A percentile compares a stretch with the other conserved stretches of the same genome.
Evolutionary conservation across 1,139 yeast genomes (phyloP).

Genomic region (Tardiomyces depauwii): DNA sequence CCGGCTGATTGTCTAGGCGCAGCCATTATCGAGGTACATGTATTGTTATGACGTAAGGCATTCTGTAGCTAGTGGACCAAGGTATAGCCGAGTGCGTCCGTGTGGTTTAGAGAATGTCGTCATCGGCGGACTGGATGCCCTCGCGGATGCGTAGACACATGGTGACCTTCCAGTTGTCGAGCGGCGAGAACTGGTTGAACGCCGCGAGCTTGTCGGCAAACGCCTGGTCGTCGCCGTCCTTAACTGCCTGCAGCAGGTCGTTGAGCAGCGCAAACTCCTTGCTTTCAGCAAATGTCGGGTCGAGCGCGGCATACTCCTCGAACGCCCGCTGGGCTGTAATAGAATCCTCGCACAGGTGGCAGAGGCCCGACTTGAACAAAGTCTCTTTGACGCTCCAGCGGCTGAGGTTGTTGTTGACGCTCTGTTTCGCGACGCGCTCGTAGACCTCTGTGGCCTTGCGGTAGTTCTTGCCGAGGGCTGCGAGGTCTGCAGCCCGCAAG

Average conservation of each 20-base stretch:
- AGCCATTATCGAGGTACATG: too few species aligned
- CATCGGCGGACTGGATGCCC: conserved; percentile 62
- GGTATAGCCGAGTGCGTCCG: too few species aligned
- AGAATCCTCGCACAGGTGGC: conserved; percentile 68
- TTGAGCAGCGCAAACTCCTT: conserved; percentile 59
- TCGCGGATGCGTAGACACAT: conserved; percentile 74
- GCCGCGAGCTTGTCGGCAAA: conserved; percentile 70
- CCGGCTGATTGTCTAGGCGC: too few species aligned
- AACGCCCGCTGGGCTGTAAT: conserved; percentile 76
- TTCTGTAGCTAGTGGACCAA: too few species aligned
- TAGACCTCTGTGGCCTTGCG: conserved; percentile 63
- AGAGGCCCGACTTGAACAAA: conserved; percentile 70
- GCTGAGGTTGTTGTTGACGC: conserved; percentile 62
- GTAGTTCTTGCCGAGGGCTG: conserved; percentile 67
- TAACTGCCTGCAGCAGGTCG: conserved; percentile 59
- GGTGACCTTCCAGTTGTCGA: conserved; percentile 90
- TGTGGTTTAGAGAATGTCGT: conserved; percentile 29
- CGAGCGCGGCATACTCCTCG: conserved; percentile 56
- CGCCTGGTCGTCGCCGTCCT: conserved; percentile 68
- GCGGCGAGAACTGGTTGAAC: conserved; percentile 77
- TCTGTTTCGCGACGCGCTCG: conserved; percentile 65
- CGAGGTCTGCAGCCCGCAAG: conserved; percentile 81
- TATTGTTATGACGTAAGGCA: too few species aligned
- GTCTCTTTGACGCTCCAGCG: conserved; percentile 93
- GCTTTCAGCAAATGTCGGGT: conserved; percentile 66